phyloP scores from a whole-genome alignment of 208 protist species.

The Vickermania spadyakhi region DNA sequence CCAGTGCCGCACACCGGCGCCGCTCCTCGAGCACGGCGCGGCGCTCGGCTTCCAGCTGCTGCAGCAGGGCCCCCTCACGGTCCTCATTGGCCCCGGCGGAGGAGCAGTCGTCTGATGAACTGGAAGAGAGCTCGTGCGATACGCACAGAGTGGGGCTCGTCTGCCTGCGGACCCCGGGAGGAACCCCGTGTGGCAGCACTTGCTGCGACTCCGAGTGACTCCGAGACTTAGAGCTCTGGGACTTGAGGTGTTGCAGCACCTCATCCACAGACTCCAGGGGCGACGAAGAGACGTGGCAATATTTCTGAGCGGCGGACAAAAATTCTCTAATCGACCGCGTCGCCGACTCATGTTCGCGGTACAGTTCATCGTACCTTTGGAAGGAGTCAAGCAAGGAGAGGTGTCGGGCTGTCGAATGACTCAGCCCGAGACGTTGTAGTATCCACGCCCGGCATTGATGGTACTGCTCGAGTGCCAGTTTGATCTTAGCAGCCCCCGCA shows the following conservation, averaged over 20 bases:
- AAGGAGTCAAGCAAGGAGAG: not conserved
- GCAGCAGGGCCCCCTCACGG: not conserved
- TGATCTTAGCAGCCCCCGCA: not conserved
- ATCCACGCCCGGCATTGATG: not conserved
- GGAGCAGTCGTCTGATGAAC: not conserved
- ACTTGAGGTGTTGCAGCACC: not conserved
- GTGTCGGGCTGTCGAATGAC: not conserved
- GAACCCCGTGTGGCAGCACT: too few species aligned
- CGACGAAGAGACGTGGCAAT: not conserved
- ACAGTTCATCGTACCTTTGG: not conserved
- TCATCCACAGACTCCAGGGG: not conserved
- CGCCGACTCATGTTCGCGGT: not conserved
- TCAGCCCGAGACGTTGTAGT: not conserved
- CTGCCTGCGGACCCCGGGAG: not conserved
- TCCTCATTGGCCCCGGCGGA: not conserved
- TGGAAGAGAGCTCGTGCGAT: not conserved
- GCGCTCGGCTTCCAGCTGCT: constrained; percentile 10
- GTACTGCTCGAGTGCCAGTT: not conserved
- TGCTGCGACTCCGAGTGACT: not conserved
- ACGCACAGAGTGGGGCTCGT: too few species aligned
- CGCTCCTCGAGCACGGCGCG: constrained; percentile 3
- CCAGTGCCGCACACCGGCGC: constrained; percentile 7
- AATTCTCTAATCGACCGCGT: not conserved
- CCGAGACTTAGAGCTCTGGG: not conserved
- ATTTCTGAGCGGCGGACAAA: not conserved